Conservation (phyloP, 805 yeast species). For the Metschnikowia sp. region DNA sequence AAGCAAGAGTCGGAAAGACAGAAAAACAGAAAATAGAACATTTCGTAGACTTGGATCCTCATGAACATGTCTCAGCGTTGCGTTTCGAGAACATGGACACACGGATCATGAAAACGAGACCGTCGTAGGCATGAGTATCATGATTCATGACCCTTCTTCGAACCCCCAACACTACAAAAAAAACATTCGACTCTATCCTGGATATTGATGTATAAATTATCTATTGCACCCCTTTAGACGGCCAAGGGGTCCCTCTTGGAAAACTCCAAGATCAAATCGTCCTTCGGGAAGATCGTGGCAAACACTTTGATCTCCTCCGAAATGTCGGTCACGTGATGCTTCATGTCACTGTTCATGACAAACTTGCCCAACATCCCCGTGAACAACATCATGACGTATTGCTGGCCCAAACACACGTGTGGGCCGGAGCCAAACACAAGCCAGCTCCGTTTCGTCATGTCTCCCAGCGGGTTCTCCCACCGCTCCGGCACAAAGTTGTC, state of each 20-base stretch:
- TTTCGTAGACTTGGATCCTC: too few species aligned
- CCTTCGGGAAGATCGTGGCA: conserved; percentile 97
- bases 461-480: conserved; percentile 84
- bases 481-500: conserved; percentile 95
- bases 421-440: conserved; percentile 97
- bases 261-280: conserved; percentile 82
- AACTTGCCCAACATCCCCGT: conserved; percentile 91
- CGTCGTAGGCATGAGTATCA: too few species aligned
- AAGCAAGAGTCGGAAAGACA: too few species aligned
- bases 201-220: too few species aligned
- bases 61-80: too few species aligned
- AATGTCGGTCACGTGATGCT: conserved; percentile 76
- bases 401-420: conserved; percentile 93
- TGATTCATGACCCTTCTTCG: too few species aligned
- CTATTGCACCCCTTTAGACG: not conserved
- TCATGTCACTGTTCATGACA: conserved; percentile 72
- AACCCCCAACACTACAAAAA: too few species aligned
- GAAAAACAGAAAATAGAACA: too few species aligned
- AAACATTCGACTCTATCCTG: too few species aligned
- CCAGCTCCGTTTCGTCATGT: conserved; percentile 84
- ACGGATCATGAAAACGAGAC: too few species aligned
- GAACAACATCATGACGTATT: conserved; percentile 86
- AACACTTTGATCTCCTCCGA: conserved; percentile 93
- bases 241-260: conserved; percentile 55
- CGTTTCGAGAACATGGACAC: too few species aligned